These are phyloP conservation scores for Yamagishiella unicocca DNA, from an alignment of 139 green algal species.

Conservation along the genomic window DNA sequence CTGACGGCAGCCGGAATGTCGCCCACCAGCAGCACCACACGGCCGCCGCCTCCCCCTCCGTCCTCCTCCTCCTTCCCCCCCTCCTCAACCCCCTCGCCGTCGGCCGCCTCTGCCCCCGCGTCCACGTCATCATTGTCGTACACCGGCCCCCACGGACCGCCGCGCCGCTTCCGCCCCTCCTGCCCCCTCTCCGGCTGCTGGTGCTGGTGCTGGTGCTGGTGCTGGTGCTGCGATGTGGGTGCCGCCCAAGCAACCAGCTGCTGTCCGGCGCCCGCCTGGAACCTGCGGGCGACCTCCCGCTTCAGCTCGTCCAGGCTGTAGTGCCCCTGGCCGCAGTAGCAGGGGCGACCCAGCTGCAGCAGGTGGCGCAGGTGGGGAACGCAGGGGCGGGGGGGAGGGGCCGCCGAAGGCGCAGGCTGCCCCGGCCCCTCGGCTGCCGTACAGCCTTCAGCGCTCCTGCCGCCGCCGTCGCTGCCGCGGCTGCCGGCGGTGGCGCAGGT, in stretches of 20 bases:
- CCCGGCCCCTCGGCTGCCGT: not conserved
- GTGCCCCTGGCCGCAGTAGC: conserved; percentile 40
- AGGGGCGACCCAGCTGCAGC: conserved; percentile 38
- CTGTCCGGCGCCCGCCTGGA: not conserved
- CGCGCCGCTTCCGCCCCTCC: not conserved
- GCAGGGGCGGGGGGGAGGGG: not conserved
- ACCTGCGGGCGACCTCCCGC: conserved; percentile 26
- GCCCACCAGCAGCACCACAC: conserved; percentile 31
- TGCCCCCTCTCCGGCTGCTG: not conserved
- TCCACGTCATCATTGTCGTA: not conserved
- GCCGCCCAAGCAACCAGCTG: not conserved
- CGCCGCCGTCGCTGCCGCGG: not conserved
- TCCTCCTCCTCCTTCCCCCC: not conserved
- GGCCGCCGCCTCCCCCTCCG: not conserved
- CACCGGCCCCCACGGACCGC: too few species aligned
- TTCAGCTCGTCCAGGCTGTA: conserved; percentile 7
- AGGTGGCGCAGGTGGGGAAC: conserved; percentile 29
- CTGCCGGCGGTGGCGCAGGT: not conserved
- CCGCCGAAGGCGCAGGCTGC: not conserved
- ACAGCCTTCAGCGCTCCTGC: not conserved
- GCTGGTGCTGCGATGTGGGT: not conserved
- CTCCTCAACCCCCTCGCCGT: not conserved
- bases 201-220: not conserved
- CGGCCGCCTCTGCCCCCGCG: not conserved
- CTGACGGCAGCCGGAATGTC: not conserved